Conservation (phyloP, 2,329 filamentous ascomycete species). For the Lasiodiplodia sp. region DNA sequence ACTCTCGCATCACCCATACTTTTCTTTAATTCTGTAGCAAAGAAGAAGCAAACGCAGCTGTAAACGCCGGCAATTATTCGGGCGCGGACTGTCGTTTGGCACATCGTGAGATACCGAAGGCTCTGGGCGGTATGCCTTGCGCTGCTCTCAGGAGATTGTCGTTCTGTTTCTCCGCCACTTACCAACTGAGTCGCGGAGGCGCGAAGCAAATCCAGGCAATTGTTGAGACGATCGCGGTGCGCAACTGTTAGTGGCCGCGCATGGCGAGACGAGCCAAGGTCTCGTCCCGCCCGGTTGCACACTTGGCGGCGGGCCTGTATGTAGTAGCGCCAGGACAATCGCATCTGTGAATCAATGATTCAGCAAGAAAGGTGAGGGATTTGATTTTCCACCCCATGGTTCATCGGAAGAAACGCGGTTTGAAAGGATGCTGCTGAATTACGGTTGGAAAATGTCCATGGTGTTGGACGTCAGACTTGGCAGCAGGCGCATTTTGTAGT, state of each 20-base stretch:
- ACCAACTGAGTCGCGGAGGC: not conserved
- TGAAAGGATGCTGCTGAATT: not conserved
- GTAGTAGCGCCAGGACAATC: not conserved
- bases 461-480: constrained; percentile 6
- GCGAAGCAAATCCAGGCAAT: constrained; percentile 1
- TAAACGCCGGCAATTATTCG: not conserved
- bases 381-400: not conserved
- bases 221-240: constrained; percentile 3
- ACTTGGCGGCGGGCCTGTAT: constrained; percentile 23
- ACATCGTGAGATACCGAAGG: not conserved
- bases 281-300: constrained; percentile 12
- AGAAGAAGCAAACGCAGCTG: not conserved
- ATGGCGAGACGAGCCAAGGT: constrained; percentile 25
- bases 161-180: constrained; percentile 25
- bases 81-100: not conserved
- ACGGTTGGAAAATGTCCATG: not conserved
- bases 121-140: constrained; percentile 22
- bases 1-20: not conserved
- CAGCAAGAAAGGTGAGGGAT: not conserved
- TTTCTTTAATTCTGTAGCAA: constrained; percentile 1
- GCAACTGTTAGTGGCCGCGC: not conserved
- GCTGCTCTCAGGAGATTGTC: constrained; percentile 19
- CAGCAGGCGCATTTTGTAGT: constrained; percentile 8
- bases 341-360: not conserved
- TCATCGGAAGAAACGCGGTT: too few species aligned